Base-by-base conservation (phyloP, 495 filamentous ascomycete species). In the Zalerion maritima region DNA sequence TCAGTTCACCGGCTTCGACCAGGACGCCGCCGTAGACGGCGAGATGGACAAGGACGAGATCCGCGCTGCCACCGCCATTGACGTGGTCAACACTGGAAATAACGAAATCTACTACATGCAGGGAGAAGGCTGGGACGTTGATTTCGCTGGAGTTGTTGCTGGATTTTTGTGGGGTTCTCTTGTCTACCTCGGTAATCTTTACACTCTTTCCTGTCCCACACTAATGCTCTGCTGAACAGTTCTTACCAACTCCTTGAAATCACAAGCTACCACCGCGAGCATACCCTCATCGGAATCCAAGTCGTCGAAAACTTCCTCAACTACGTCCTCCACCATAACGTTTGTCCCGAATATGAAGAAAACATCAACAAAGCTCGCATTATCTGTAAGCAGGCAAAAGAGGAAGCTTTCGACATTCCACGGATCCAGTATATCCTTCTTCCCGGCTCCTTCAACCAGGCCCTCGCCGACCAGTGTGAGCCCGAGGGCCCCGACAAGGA, bases 241-340 rank as follows among this genome's bases (percentile, higher is more conserved):
- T 73, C 62, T 12, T 39, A 44, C 17, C 26, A 32, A 6, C 26
- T 50, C 4, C 31, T 32, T 16, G 33, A 18, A 12, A 38, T 40
- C 15, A 42, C 38, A 21, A 36, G 47, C 38, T 50, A 43, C 21
- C 41, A 50, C 15, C 18, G 26, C 14, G 21, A 11, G 1, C 17
- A 25, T 7, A 35, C 41, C 26, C 2, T 14, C 6, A 29, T 26
- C 11, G 51, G 47, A 11, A 52, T 53, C 17, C 39, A 50, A 7
- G 69, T 89, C 3, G 60, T 94, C 26, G 67, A 67, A 28, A 93
- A 89, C 50, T 94, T 94, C 50, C 67, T 92, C 34, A 84, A 83
- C 39, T 97, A 94, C 41, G 62, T 94, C 6, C 58, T 84, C 8
- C 66, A 67, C 32, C 87, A 94, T 42, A 62, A 79, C 20, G 89